Evolutionary conservation across 2,329 filamentous ascomycete species (phyloP).

Genomic region (Colletotrichum sp.): DNA sequence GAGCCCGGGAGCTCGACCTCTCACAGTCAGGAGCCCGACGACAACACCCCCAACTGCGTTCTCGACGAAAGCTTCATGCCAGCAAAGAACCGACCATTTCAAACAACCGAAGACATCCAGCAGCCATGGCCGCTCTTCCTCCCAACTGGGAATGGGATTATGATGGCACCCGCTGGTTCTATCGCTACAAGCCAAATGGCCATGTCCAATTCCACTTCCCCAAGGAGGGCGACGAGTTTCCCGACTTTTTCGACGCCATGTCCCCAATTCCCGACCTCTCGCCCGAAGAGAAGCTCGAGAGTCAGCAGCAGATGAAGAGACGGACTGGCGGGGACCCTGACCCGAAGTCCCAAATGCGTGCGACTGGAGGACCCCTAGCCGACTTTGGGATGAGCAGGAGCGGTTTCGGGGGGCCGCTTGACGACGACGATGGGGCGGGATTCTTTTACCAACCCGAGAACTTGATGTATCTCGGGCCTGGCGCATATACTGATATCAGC

Average conservation of each 20-base stretch:
- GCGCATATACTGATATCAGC: conserved; percentile 49
- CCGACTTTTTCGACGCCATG: conserved; percentile 48
- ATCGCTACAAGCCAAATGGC: conserved; percentile 59
- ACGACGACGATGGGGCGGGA: conserved; percentile 35
- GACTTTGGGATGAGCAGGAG: conserved; percentile 21
- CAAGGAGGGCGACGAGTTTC: conserved; percentile 62
- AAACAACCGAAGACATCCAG: too few species aligned
- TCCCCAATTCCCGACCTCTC: conserved; percentile 43
- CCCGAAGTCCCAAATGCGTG: conserved; percentile 17
- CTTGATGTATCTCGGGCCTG: conserved; percentile 58
- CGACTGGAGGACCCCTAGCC: conserved; percentile 23
- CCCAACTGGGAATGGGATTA: conserved; percentile 64
- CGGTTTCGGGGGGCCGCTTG: conserved; percentile 25
- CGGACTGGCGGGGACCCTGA: conserved; percentile 25
- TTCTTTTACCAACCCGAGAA: conserved; percentile 56
- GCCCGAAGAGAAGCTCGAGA: conserved; percentile 59
- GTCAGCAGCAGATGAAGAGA: conserved; percentile 53
- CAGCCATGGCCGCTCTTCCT: conserved; percentile 49
- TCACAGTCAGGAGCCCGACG: background rate
- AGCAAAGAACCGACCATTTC: too few species aligned
- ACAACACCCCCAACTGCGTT: background rate
- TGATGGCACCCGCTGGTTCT: conserved; percentile 63
- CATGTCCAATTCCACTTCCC: conserved; percentile 62
- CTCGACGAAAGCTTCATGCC: background rate
- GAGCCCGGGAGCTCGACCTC: background rate